Percentiles rank a stretch among this genome's conserved stretches.
phyloP scores from a whole-genome alignment of 2,329 filamentous ascomycete genomes.

The Arthrobotrys iridis region DNA sequence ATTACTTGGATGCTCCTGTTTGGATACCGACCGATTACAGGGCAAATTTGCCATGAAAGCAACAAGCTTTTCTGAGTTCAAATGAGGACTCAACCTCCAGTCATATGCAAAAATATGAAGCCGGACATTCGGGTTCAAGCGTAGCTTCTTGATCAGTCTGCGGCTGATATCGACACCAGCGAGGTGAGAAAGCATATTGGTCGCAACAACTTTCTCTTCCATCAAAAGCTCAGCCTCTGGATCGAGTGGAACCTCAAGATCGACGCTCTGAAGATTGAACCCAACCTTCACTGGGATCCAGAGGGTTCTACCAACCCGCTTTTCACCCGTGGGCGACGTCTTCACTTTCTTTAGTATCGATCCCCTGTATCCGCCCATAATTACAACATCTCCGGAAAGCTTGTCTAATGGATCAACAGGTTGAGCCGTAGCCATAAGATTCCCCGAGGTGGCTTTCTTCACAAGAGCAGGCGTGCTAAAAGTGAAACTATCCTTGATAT shows the following conservation, averaged over 20 bases:
- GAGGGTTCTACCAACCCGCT: conserved; percentile 69
- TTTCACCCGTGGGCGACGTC: conserved; percentile 70
- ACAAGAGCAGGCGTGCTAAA: conserved; percentile 28
- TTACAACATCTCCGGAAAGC: conserved; percentile 83
- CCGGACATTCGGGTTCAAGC: conserved; percentile 76
- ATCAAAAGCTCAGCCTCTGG: conserved; percentile 84
- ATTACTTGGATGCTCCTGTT: conserved; percentile 61
- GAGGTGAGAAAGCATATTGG: conserved; percentile 89
- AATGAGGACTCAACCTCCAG: conserved; percentile 85
- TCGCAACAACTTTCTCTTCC: conserved; percentile 82
- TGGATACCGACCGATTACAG: conserved; percentile 72
- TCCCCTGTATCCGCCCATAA: conserved; percentile 89
- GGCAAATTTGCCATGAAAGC: conserved; percentile 77
- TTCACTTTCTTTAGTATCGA: conserved; percentile 78
- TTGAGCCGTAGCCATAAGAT: conserved; percentile 54
- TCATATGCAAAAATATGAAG: conserved; percentile 95
- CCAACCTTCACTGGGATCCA: conserved; percentile 96
- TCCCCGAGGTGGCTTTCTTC: conserved; percentile 24
- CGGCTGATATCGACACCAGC: conserved; percentile 90
- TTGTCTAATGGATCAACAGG: conserved; percentile 69
- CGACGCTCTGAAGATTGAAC: conserved; percentile 87
- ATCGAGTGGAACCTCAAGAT: conserved; percentile 84
- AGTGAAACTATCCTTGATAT: conserved; percentile 45
- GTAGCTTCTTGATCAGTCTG: conserved; percentile 79
- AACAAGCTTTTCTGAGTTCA: conserved; percentile 77